Evolutionary conservation across 2,329 filamentous ascomycete genomes (phyloP).

Genomic region (Colletotrichum sp.): DNA sequence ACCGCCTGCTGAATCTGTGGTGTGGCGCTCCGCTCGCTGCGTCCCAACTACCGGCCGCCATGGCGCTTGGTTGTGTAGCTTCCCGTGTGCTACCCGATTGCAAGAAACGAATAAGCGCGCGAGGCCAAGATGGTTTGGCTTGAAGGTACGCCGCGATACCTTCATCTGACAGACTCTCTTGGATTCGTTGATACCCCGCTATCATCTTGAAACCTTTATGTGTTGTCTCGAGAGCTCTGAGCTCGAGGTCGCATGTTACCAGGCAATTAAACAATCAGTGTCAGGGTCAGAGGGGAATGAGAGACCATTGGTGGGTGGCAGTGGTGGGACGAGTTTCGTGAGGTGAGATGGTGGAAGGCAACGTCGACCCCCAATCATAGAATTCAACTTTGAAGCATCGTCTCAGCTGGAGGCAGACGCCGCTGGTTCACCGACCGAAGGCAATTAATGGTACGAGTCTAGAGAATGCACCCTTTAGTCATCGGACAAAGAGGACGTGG

Average conservation of each 20-base stretch:
- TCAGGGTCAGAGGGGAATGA: not conserved
- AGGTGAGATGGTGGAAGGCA: not conserved
- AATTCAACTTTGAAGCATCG: not conserved
- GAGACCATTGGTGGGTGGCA: not conserved
- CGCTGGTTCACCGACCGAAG: not conserved
- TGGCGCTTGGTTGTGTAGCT: not conserved
- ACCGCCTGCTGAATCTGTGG: not conserved
- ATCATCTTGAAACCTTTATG: not conserved
- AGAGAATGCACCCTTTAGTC: not conserved
- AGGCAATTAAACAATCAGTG: not conserved
- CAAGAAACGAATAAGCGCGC: not conserved
- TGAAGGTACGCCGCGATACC: not conserved
- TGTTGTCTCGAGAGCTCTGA: not conserved
- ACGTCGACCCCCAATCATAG: not conserved
- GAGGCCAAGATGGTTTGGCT: not conserved
- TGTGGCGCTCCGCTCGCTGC: not conserved
- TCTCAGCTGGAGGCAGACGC: not conserved
- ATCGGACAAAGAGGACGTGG: not conserved
- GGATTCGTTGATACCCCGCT: not conserved
- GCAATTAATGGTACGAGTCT: not conserved
- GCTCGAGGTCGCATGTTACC: not conserved
- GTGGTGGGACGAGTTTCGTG: not conserved
- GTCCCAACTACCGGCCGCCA: not conserved
- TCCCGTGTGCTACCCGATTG: not conserved
- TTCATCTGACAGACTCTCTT: not conserved